A percentile compares a stretch with the other conserved stretches of the same genome.
Evolutionary conservation across 805 yeast species (phyloP).

Genomic region (Ogataea dorogensis): DNA sequence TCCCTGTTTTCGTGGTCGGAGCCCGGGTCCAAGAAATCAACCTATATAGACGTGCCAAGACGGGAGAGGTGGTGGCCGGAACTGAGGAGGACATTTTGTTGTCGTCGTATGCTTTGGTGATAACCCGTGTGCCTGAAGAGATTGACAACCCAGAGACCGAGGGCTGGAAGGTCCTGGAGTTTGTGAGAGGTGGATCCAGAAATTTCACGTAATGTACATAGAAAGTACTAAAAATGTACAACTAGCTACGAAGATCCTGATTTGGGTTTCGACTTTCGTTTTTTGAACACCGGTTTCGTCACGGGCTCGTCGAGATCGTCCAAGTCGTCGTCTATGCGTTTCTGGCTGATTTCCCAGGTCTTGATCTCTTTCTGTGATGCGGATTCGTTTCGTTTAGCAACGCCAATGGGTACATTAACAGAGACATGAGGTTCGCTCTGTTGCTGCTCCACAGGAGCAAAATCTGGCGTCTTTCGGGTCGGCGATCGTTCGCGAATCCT

Average conservation of each 20-base stretch:
- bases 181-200: slow-evolving; percentile 91
- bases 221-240: slow-evolving; percentile 8
- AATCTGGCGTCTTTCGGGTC: neutral
- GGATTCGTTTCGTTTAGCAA: slow-evolving; percentile 4
- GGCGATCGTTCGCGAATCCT: slow-evolving; percentile 6
- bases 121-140: slow-evolving; percentile 90
- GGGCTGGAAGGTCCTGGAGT: slow-evolving; percentile 96
- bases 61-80: slow-evolving; percentile 95
- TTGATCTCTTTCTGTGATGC: slow-evolving; percentile 22
- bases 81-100: slow-evolving; percentile 88
- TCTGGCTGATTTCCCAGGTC: slow-evolving; percentile 28
- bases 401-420: slow-evolving; percentile 1
- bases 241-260: too few relatives aligned
- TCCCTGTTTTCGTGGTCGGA: slow-evolving; percentile 89
- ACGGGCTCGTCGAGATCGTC: slow-evolving; percentile 9
- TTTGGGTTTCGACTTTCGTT: slow-evolving; percentile 12
- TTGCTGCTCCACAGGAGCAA: neutral
- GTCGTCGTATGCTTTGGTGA: slow-evolving; percentile 94
- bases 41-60: slow-evolving; percentile 81
- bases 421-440: neutral
- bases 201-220: slow-evolving; percentile 52
- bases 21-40: slow-evolving; percentile 97
- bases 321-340: slow-evolving; percentile 14
- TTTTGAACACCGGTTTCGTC: slow-evolving; percentile 19
- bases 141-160: slow-evolving; percentile 87